phyloP scores from a whole-genome alignment of 2,329 filamentous ascomycete species.

The Diaporthe citrichinensis region DNA sequence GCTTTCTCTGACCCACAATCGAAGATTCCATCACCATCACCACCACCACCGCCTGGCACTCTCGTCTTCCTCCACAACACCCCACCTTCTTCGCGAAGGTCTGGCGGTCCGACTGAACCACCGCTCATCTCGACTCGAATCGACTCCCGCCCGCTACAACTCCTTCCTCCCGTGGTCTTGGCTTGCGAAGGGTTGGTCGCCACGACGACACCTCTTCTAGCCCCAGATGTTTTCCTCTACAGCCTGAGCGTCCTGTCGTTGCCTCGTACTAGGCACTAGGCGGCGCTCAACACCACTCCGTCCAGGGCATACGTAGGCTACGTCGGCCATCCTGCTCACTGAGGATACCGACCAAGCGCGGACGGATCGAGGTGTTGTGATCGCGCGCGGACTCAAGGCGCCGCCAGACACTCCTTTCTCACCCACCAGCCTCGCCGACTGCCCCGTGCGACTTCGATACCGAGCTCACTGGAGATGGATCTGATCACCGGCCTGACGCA shows the following conservation, averaged over 20 bases:
- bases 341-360: background rate
- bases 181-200: constrained; percentile 34
- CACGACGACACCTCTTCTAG: constrained; percentile 31
- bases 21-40: constrained; percentile 40
- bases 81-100: constrained; percentile 40
- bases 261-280: constrained; percentile 31
- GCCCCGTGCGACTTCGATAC: constrained; percentile 6
- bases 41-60: constrained; percentile 30
- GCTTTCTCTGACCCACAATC: constrained; percentile 38
- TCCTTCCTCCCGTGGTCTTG: constrained; percentile 29
- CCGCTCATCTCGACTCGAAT: constrained; percentile 6
- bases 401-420: constrained; percentile 20
- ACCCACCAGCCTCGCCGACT: constrained; percentile 15
- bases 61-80: constrained; percentile 19
- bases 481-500: constrained; percentile 39
- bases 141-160: background rate
- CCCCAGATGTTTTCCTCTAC: constrained; percentile 34
- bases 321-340: background rate
- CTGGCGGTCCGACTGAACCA: constrained; percentile 33
- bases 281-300: constrained; percentile 24
- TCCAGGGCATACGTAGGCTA: background rate
- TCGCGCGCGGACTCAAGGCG: background rate
- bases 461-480: constrained; percentile 34
- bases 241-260: constrained; percentile 30
- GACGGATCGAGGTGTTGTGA: constrained; percentile 10